phyloP scores from a whole-genome alignment of 2,329 filamentous ascomycete genomes.

The Cladophialophora exuberans region DNA sequence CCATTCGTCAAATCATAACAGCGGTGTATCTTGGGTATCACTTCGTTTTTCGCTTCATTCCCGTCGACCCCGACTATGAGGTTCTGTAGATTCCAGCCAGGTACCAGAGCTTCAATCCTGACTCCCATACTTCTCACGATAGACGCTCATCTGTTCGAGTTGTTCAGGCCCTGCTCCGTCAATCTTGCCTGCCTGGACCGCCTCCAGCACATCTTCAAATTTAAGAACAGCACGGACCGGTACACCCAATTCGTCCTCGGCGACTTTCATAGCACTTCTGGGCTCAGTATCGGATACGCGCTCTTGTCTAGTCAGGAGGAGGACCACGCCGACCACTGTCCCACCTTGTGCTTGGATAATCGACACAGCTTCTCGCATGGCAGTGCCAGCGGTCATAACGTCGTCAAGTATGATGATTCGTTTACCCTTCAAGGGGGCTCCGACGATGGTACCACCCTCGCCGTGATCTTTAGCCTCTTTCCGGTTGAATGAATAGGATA shows the following conservation, averaged over 20 bases:
- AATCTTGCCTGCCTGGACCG: conserved; percentile 53
- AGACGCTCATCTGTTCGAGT: conserved; percentile 71
- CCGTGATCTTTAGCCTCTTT: conserved; percentile 97
- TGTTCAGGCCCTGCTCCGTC: conserved; percentile 65
- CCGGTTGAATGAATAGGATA: conserved; percentile 89
- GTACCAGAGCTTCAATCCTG: conserved; percentile 34
- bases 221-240: conserved; percentile 83
- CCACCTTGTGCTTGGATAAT: conserved; percentile 88
- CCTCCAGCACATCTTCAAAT: conserved; percentile 78
- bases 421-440: conserved; percentile 81
- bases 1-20: no score
- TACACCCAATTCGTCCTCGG: conserved; percentile 79
- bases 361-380: conserved; percentile 86
- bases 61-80: background rate
- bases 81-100: background rate
- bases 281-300: conserved; percentile 67
- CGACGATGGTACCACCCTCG: conserved; percentile 91
- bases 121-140: conserved; percentile 58
- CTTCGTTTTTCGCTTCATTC: background rate
- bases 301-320: conserved; percentile 77
- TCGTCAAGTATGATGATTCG: conserved; percentile 90
- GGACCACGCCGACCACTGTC: conserved; percentile 80
- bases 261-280: conserved; percentile 82
- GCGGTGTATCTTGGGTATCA: background rate
- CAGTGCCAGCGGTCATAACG: conserved; percentile 93